Evolutionary conservation across 2,329 filamentous ascomycete genomes (phyloP).

Genomic region (Teratosphaeria pseudoeucalypti): DNA sequence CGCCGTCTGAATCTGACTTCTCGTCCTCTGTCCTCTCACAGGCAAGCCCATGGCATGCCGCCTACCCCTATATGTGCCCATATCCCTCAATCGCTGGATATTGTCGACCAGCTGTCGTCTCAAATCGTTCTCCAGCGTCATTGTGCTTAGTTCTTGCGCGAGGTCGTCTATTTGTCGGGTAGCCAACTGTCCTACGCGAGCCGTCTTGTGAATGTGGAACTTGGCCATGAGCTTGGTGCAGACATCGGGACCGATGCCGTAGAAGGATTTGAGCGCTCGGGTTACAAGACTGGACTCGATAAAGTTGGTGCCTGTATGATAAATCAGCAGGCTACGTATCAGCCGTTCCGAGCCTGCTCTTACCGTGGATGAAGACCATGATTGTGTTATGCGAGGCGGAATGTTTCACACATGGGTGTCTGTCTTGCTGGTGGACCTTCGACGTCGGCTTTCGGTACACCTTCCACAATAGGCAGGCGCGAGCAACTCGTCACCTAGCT

Average conservation of each 20-base stretch:
- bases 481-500: background rate
- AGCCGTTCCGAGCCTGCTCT: background rate
- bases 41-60: conserved; percentile 89
- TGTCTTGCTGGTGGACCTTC: background rate
- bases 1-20: conserved; percentile 58
- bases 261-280: conserved; percentile 68
- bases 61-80: conserved; percentile 79
- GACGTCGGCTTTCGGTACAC: background rate
- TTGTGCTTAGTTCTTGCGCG: conserved; percentile 72
- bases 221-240: conserved; percentile 74
- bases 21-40: conserved; percentile 80
- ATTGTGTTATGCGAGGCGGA: background rate
- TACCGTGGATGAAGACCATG: conserved; percentile 52
- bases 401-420: conserved; percentile 3
- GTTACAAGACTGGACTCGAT: conserved; percentile 65
- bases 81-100: conserved; percentile 76
- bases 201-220: conserved; percentile 75
- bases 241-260: conserved; percentile 63
- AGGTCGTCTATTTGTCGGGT: conserved; percentile 70
- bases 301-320: conserved; percentile 56
- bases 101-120: conserved; percentile 70
- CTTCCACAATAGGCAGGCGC: background rate
- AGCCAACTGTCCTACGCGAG: conserved; percentile 64
- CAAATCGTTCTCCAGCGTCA: conserved; percentile 91
- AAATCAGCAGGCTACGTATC: background rate